Base-by-base conservation (phyloP, 768 basidiomycete genomes). In the Tulasnella sp. region DNA sequence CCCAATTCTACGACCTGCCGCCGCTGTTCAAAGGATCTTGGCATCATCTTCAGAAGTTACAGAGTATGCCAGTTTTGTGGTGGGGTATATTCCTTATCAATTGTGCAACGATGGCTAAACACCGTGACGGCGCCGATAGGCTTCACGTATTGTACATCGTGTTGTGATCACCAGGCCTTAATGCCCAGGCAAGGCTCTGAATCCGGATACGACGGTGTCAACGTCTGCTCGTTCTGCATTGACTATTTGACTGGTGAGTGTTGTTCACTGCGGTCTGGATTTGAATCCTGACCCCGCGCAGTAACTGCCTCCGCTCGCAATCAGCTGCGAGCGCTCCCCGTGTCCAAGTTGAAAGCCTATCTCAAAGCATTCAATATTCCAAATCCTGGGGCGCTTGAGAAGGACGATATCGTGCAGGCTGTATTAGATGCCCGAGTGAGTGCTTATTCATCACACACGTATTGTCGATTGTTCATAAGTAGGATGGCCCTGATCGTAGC, bases 401-500 rank as follows among this genome's bases (percentile, higher is more conserved):
- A 62, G 40, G 49, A 60, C 45, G 61, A 62, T 29, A 46, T 60
- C 3, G 59, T 62, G 14, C 61, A 62, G 21, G 37, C 54, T 11
- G 43, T 60, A 6, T 23, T 62, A 14, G 37, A 35, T 5, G 61
- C 59, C 14, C 55, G 61, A 34, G 59, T 60, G 49, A 40, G 61
- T 51, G 12, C 4, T 34, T 15, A 4, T 19, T n/a, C 35, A 25
- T n/a, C n/a, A n/a, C n/a, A n/a, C n/a, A n/a, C n/a, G 29, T 39
- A 39, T 39, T 39, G 12, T 39, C 19, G 37, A 39, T 39, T 39
- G 19, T 19, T 39, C 37, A n/a, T n/a, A n/a, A n/a, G n/a, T n/a
- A n/a, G n/a, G n/a, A n/a, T 14, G 12, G 11, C 36, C 7, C 14
- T 39, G 5, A 15, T 11, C 35, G 23, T 45, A 86, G 84, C 75